Evolutionary conservation across 345 rosid genomes (phyloP), one percentile per base, ranked within the genome.

Genomic region (Mallotus nudiflorus): DNA sequence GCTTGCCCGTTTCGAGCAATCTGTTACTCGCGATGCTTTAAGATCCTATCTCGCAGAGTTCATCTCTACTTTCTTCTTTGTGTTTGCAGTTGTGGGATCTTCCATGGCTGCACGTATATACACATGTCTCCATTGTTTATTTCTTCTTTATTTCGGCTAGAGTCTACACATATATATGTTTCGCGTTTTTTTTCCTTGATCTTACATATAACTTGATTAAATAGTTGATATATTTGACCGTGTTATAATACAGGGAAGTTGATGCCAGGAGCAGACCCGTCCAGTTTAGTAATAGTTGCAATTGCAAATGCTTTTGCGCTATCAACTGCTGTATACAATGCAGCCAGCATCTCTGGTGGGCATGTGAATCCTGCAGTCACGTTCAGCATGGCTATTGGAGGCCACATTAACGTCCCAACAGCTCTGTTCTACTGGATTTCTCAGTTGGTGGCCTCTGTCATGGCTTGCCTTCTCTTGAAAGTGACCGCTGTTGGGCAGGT

Each of bases 311-410:
- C 92, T 3, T 82, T 90, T 78, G 93, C 93, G 1, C 77, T 95
- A 28, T 83, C 99, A 0, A 82, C 92, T 1, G 80, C 91, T 0
- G 84, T 95, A 33, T 87, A 84, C 64, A 81, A 89, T 19, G 85
- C 97, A 0, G 80, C 82, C 61, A 88, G 74, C 58, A 75, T 85
- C 22, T 95, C 97, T 3, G 97, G 96, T 1, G 97, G 97, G 4
- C 99, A 92, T 59, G 90, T 92, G 63, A 95, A 92, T 69, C 99
- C 99, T 3, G 96, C 98, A 5, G 98, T 95, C 66, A 95, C 98
- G 1, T 90, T 92, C 52, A 88, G 74, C 0, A 86, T 83, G 94
- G 99, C 90, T 2, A 85, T 95, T 40, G 88, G 93, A 10, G 99
- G 99, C 60, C 86, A 80, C 57, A 76, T 95, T 8, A 85, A 84